Evolutionary conservation across 2,329 filamentous ascomycete genomes (phyloP).

Genomic region (Laburnicola sp.): DNA sequence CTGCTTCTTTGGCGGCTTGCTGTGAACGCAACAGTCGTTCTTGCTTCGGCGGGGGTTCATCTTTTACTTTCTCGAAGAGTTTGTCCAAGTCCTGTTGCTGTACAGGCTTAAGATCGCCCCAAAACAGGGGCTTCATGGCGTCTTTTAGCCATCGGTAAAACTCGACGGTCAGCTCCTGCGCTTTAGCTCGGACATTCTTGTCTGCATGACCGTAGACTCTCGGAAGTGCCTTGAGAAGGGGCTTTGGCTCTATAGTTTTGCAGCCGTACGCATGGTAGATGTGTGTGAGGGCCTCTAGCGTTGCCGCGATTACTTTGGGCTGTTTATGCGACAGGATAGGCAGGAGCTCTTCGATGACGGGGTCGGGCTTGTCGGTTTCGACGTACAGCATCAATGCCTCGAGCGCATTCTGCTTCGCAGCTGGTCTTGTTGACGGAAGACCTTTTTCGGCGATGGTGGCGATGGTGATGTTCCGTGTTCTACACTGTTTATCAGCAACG

Average conservation of each 20-base stretch:
- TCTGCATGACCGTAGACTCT: constrained; percentile 95
- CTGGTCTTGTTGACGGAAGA: constrained; percentile 81
- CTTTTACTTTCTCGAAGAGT: constrained; percentile 89
- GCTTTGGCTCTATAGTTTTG: constrained; percentile 91
- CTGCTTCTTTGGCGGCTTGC: constrained; percentile 78
- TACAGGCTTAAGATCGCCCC: constrained; percentile 90
- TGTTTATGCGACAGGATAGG: constrained; percentile 84
- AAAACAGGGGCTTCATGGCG: constrained; percentile 98
- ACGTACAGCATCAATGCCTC: constrained; percentile 88
- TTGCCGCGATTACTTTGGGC: constrained; percentile 81
- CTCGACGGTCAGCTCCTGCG: constrained; percentile 87
- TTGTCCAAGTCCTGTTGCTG: constrained; percentile 94
- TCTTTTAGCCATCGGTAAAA: constrained; percentile 97
- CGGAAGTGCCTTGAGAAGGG: constrained; percentile 81
- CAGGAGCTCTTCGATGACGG: constrained; percentile 87
- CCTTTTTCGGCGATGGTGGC: constrained; percentile 87
- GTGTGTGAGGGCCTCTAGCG: constrained; percentile 73
- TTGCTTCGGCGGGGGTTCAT: constrained; percentile 84
- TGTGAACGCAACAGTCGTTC: constrained; percentile 86
- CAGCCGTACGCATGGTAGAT: constrained; percentile 95
- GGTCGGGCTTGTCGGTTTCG: constrained; percentile 82
- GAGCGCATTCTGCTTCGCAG: constrained; percentile 81
- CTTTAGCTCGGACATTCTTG: constrained; percentile 95
- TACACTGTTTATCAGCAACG: constrained; percentile 41
- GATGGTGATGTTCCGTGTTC: constrained; percentile 75